These are phyloP conservation scores for Hemisphaericaspora lyxosophila DNA, from an alignment of 1,139 yeast genomes.

Conservation along the genomic window DNA sequence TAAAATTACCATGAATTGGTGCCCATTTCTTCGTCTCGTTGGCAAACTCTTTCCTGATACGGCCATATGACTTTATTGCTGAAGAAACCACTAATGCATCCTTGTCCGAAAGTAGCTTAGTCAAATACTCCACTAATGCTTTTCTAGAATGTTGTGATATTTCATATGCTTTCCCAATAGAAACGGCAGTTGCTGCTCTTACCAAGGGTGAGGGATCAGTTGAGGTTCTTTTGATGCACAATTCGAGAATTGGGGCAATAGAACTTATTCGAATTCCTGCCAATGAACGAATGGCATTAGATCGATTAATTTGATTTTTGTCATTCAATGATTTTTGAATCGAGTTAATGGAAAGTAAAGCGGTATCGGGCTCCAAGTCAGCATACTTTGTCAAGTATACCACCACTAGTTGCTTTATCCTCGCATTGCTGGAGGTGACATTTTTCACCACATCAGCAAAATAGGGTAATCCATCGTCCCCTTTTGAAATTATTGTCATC, in stretches of 20 bases:
- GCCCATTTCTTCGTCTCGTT: constrained; percentile 54
- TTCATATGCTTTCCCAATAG: constrained; percentile 63
- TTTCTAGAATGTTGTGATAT: constrained; percentile 32
- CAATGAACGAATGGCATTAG: constrained; percentile 75
- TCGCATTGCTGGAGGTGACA: constrained; percentile 68
- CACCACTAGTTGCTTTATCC: constrained; percentile 75
- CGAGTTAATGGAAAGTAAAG: constrained; percentile 84
- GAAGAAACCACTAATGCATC: constrained; percentile 68
- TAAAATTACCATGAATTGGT: constrained; percentile 68
- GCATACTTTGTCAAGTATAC: constrained; percentile 76
- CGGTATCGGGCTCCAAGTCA: constrained; percentile 82
- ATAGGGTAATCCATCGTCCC: constrained; percentile 59
- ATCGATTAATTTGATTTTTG: constrained; percentile 63
- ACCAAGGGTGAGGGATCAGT: constrained; percentile 78
- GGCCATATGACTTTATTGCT: constrained; percentile 59
- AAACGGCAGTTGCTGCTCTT: constrained; percentile 75
- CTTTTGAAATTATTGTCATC: constrained; percentile 63
- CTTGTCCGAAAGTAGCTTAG: constrained; percentile 59
- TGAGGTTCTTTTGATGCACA: constrained; percentile 68
- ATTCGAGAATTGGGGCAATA: constrained; percentile 72
- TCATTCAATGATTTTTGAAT: constrained; percentile 82
- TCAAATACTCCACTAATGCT: constrained; percentile 51
- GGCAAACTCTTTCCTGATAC: constrained; percentile 32
- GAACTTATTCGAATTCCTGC: constrained; percentile 80
- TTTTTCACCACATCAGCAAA: constrained; percentile 91